Evolutionary conservation across 2,329 filamentous ascomycete species (phyloP), one percentile per base, ranked within the genome.

Genomic region (Aspergillus sergii): DNA sequence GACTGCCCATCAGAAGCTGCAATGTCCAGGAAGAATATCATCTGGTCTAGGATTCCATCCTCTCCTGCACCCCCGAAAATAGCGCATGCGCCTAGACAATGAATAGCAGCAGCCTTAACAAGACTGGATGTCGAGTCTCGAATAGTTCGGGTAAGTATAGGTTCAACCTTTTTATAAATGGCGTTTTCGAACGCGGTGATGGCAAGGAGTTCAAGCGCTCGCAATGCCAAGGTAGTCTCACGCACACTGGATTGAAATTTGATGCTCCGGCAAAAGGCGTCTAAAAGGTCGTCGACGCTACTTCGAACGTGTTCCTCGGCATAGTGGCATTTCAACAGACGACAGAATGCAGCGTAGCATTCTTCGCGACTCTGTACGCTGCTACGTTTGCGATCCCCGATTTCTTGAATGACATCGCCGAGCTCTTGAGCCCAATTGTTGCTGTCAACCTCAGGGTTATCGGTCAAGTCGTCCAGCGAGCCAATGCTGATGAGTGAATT

Each of bases 301-400:
- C 77, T 75, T 64, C 87, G 84, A 21, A 93, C 82, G 68, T 89
- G 81, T 58, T 88, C 84, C 66, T 87, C 83, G 59, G 89, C 86
- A 73, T 86, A 92, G 70, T 91, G 88, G 53, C 86, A 84, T 65
- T 89, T 91, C 58, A 94, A 76, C 23, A 91, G 82, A 58, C 89
- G 85, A 46, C 85, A 83, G 74, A 89, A 92, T 1, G 82, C 82
- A 51, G 80, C 81, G 56, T 93, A 80, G 34, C 84, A 85, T 46
- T 86, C 82, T 71, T 93, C 90, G 58, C 93, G 87, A 26, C 88
- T 87, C 66, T 91, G 86, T 28, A 85, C 86, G 68, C 89, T 93
- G 77, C 89, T 92, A 68, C 90, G 88, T 83, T 96, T 96, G 71
- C 91, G 89, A 69, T 91, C 88, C 60, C 90, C 83, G 32, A 96